Evolutionary conservation across 805 yeast genomes (phyloP).

Genomic region (Teunomyces aglyptinius): DNA sequence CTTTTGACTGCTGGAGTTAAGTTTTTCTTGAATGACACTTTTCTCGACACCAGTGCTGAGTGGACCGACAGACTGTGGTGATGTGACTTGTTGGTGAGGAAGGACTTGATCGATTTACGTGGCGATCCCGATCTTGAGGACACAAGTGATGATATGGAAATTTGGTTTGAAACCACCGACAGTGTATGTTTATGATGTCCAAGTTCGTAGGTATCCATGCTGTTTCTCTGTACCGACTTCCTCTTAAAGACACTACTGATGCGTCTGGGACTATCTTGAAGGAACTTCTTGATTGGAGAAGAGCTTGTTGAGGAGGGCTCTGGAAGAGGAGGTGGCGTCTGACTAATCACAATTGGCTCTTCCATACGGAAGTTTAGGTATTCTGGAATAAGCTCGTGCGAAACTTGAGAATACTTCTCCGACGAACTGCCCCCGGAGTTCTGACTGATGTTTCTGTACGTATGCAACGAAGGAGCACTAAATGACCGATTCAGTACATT

Average conservation of each 20-base stretch:
- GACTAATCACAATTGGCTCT: background rate
- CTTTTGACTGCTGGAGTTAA: background rate
- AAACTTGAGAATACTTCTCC: background rate
- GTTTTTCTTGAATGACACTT: background rate
- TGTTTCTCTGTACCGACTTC: constrained; percentile 8
- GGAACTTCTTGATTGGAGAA: constrained; percentile 34
- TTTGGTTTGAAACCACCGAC: constrained; percentile 25
- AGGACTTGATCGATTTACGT: constrained; percentile 24
- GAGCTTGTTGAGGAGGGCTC: constrained; percentile 12
- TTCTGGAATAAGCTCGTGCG: constrained; percentile 1
- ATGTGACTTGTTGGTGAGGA: constrained; percentile 12
- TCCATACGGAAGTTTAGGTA: background rate
- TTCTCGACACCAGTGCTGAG: constrained; percentile 4
- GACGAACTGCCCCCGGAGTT: background rate
- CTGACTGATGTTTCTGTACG: constrained; percentile 26
- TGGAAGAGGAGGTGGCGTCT: constrained; percentile 10
- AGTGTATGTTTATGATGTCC: constrained; percentile 25
- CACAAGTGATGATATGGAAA: constrained; percentile 23
- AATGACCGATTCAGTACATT: constrained; percentile 25
- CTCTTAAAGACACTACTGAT: constrained; percentile 21
- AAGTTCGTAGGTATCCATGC: constrained; percentile 9
- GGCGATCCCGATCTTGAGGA: constrained; percentile 35
- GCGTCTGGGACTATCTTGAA: constrained; percentile 29
- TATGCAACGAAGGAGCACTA: constrained; percentile 43
- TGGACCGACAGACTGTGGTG: constrained; percentile 14